Conservation (phyloP, 1,284 basidiomycete species). For the Sanghuangporus baumii region DNA sequence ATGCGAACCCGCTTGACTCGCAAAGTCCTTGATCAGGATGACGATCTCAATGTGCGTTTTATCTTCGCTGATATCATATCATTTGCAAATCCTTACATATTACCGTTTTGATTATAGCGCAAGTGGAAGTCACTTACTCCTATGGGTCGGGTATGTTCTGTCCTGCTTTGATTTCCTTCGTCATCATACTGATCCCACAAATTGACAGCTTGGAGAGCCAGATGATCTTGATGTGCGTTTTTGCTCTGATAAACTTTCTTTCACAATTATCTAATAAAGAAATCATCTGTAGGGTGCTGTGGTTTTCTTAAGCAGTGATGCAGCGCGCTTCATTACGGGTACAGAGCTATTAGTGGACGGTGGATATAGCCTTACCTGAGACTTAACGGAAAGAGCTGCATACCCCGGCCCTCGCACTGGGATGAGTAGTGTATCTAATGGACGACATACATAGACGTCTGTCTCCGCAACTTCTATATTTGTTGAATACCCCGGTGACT, state of each 20-base stretch:
- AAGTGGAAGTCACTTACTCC: slow-evolving; percentile 90
- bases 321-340: slow-evolving; percentile 14
- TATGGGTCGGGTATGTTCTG: slow-evolving; percentile 66
- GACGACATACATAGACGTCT: not conserved
- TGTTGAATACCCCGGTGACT: too few species aligned
- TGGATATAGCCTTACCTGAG: slow-evolving; percentile 10
- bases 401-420: not conserved
- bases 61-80: not conserved
- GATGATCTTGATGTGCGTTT: slow-evolving; percentile 14
- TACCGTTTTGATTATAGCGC: slow-evolving; percentile 40
- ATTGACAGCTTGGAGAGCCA: slow-evolving; percentile 11
- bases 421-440: not conserved
- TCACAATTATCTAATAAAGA: not conserved
- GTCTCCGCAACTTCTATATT: too few species aligned
- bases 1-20: slow-evolving; percentile 85
- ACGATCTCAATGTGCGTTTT: slow-evolving; percentile 59
- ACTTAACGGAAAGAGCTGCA: not conserved
- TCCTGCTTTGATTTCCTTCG: not conserved
- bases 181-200: not conserved
- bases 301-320: slow-evolving; percentile 15
- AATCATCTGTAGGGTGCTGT: slow-evolving; percentile 6
- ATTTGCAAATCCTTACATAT: not conserved
- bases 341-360: slow-evolving; percentile 16
- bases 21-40: slow-evolving; percentile 68
- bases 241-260: not conserved